Conservation (phyloP, 768 basidiomycete species). For the Boletus subcaerulescens region DNA sequence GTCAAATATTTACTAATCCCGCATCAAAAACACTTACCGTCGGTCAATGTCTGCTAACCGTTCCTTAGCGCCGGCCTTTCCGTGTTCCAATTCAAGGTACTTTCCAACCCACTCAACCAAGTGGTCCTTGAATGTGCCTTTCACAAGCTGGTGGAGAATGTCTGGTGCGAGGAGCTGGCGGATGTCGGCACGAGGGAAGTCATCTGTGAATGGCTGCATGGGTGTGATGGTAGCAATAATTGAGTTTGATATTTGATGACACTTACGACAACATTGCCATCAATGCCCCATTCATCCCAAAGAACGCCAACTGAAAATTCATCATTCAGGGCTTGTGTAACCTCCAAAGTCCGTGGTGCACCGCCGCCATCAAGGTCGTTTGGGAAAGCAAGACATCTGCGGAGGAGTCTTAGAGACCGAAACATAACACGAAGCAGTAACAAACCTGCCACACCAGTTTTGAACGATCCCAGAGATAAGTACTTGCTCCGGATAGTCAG, state of each 20-base stretch:
- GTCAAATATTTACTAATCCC: not conserved
- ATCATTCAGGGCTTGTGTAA: not conserved
- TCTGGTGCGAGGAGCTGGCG: constrained; percentile 17
- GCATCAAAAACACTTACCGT: constrained; percentile 8
- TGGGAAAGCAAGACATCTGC: too few species aligned
- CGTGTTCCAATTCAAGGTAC: not conserved
- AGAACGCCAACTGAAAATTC: not conserved
- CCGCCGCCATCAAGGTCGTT: too few species aligned
- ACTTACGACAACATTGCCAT: constrained; percentile 22
- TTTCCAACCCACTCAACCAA: constrained; percentile 5
- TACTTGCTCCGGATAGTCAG: constrained; percentile 1
- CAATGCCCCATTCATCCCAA: constrained; percentile 29
- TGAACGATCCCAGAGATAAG: not conserved
- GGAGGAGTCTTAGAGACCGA: too few species aligned
- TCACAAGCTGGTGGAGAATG: constrained; percentile 5
- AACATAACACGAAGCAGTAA: not conserved
- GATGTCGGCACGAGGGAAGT: constrained; percentile 35
- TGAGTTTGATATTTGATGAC: not conserved
- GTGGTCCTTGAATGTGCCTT: constrained; percentile 6
- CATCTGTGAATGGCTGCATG: constrained; percentile 31
- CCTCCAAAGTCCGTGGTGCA: not conserved
- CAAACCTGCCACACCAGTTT: not conserved
- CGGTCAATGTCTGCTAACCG: constrained; percentile 34
- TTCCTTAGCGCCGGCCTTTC: not conserved
- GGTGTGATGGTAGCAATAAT: too few species aligned